Evolutionary conservation across 805 yeast species (phyloP), one percentile per base, ranked within the genome.

Genomic region (Teunomyces stri): DNA sequence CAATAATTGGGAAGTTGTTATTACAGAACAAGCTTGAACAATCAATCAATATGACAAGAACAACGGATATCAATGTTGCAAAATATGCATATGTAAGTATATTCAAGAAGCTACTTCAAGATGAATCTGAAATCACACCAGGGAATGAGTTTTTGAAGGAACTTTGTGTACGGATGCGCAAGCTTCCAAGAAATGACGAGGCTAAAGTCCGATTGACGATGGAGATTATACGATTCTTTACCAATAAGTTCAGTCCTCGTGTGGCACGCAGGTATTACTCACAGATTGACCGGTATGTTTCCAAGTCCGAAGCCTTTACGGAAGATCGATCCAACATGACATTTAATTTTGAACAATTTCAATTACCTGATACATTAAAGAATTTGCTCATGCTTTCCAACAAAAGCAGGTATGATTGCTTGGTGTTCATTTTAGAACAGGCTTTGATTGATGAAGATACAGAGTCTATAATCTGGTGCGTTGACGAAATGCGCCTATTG

Each of bases 401-500:
- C 27, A 43, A 36, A 21, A 56, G 55, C 43, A 46, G 59, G 16
- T 27, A 59, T 5, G 45, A 46, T 15, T 57, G 65, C 38, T 45
- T 69, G 38, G 47, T 52, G 18, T 45, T 54, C 1, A 60, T 70
- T 2, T 49, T 63, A 11, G 36, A 43, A 6, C 55, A 54, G 20
- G 68, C 74, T 2, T 31, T 61, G 2, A 31, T 36, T 35, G 62
- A 61, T 10, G 48, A 58, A 12, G 69, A 70, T 42, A 5, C 13
- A 4, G 49, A 46, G 2, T 48, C 59, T 6, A 31, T 67, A 3
- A 21, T 45, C 20, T 71, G 75, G 75, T 55, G 58, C 33, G 57
- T 64, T 4, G 52, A 57, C 6, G 74, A 68, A 49, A 54, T 69
- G 47, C 57, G 68, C 43, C 42, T 47, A 9, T 45, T 57, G 28